Conservation (phyloP, 2,329 filamentous ascomycete genomes). For the Alternaria ventricosa region DNA sequence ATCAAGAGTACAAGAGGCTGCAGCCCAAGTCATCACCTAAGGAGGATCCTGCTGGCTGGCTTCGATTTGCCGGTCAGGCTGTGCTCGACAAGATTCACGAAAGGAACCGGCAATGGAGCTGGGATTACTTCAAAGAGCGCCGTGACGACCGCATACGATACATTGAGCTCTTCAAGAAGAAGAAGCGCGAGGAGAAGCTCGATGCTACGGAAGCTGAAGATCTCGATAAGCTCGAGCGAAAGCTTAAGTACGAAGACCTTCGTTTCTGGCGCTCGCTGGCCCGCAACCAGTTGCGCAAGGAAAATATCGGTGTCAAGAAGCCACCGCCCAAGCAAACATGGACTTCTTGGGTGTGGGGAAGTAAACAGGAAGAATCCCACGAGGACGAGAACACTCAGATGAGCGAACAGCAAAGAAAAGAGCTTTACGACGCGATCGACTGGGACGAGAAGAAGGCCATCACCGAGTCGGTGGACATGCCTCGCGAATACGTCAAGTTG, state of each 20-base stretch:
- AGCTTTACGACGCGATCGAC: constrained; percentile 96
- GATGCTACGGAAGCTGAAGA: constrained; percentile 74
- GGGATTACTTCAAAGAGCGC: constrained; percentile 92
- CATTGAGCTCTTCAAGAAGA: constrained; percentile 95
- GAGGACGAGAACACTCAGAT: constrained; percentile 79
- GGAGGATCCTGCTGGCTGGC: constrained; percentile 90
- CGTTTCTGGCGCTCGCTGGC: constrained; percentile 96
- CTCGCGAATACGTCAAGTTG: constrained; percentile 89
- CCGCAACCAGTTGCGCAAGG: constrained; percentile 91
- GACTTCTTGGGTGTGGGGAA: constrained; percentile 85
- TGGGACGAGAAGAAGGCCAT: constrained; percentile 97
- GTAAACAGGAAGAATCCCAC: constrained; percentile 66
- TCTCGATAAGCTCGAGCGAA: constrained; percentile 79
- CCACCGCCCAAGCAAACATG: constrained; percentile 80
- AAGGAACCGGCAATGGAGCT: constrained; percentile 89
- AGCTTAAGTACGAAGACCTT: constrained; percentile 91
- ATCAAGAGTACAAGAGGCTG: constrained; percentile 94
- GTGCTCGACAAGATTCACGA: constrained; percentile 95
- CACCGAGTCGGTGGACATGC: constrained; percentile 84
- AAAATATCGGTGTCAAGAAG: constrained; percentile 88
- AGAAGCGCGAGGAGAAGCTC: constrained; percentile 72
- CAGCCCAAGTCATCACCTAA: constrained; percentile 86
- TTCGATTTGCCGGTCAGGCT: constrained; percentile 87
- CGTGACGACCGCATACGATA: constrained; percentile 88
- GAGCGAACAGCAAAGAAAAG: constrained; percentile 93